phyloP scores from a whole-genome alignment of 192 early-diverging fungal species.

The Linderina pennispora region DNA sequence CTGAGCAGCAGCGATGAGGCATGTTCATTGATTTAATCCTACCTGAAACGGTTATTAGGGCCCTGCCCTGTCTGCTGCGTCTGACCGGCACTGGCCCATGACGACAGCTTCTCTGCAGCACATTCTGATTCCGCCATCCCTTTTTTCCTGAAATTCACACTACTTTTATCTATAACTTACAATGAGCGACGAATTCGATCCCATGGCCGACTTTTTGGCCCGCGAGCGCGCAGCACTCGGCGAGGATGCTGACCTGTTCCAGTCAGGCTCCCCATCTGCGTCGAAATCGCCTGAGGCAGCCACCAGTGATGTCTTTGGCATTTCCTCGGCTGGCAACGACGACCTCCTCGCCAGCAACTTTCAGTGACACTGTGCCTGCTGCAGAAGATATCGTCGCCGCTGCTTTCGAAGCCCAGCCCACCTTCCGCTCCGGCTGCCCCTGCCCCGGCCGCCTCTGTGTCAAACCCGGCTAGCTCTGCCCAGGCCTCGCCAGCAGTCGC shows the following conservation, averaged over 20 bases:
- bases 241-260: constrained; percentile 62
- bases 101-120: no score
- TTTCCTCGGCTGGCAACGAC: background rate
- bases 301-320: background rate
- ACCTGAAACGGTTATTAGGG: no score
- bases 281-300: constrained; percentile 1
- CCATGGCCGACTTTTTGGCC: constrained; percentile 70
- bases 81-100: no score
- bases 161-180: no score
- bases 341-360: background rate
- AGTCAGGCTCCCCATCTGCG: background rate
- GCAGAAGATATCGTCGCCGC: no score
- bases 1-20: no score
- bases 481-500: background rate
- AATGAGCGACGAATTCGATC: constrained; percentile 50
- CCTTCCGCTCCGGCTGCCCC: background rate
- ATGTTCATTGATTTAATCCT: no score
- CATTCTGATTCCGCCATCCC: no score
- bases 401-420: background rate
- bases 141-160: background rate
- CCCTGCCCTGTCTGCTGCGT: no score
- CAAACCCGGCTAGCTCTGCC: background rate
- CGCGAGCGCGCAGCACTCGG: constrained; percentile 68
- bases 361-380: no score
- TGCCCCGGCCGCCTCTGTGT: background rate